Conservation (phyloP, 805 yeast genomes). For the Limtongia smithiae region DNA sequence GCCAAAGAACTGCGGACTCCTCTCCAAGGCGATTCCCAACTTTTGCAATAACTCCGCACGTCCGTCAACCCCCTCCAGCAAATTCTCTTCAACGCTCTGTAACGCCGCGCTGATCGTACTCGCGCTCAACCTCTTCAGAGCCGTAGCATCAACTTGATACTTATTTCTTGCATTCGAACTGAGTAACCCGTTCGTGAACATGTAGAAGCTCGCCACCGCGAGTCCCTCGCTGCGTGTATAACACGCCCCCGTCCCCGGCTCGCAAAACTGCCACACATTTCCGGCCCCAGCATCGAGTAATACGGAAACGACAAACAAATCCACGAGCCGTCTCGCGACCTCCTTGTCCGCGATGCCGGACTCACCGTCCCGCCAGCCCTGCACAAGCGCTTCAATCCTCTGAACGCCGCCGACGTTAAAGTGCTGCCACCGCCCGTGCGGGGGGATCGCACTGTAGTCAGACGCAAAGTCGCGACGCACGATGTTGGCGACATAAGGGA, state of each 20-base stretch:
- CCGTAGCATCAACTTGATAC: conserved; percentile 46
- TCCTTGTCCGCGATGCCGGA: conserved; percentile 41
- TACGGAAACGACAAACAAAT: conserved; percentile 58
- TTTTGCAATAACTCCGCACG: conserved; percentile 46
- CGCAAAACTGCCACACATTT: conserved; percentile 50
- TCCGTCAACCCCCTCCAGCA: conserved; percentile 55
- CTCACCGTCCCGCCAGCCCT: too few species aligned
- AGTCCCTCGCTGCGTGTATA: conserved; percentile 57
- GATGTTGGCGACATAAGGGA: conserved; percentile 47
- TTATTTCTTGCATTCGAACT: conserved; percentile 39
- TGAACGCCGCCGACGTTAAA: conserved; percentile 49
- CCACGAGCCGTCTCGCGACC: conserved; percentile 52
- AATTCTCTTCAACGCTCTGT: conserved; percentile 46
- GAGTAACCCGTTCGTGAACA: conserved; percentile 51
- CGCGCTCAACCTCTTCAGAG: conserved; percentile 40
- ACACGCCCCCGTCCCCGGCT: conserved; percentile 37
- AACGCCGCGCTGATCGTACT: conserved; percentile 43
- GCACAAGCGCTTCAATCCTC: conserved; percentile 46
- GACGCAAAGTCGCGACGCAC: conserved; percentile 47
- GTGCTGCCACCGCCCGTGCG: conserved; percentile 69
- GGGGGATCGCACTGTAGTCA: conserved; percentile 49
- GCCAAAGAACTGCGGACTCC: conserved; percentile 47
- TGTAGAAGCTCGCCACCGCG: conserved; percentile 56
- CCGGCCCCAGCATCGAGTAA: conserved; percentile 70
- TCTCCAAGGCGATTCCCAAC: conserved; percentile 47